These are phyloP conservation scores for Haematococcus lacustris DNA, from an alignment of 139 green algal genomes.

Conservation along the genomic window DNA sequence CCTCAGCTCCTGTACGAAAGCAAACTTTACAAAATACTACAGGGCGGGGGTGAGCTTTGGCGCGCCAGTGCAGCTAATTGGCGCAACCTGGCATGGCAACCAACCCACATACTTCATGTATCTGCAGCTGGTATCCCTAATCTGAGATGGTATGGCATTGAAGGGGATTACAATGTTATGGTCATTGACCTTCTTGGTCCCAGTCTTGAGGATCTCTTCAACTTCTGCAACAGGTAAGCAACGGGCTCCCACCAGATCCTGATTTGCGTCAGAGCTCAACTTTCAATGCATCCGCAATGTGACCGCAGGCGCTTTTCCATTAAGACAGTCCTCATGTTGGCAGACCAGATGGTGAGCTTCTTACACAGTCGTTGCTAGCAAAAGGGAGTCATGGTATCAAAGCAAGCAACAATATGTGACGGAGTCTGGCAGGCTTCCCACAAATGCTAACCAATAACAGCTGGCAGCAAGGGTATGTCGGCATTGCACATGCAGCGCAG, in stretches of 20 bases:
- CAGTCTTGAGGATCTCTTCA: constrained; percentile 97
- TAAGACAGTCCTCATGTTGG: constrained; percentile 99
- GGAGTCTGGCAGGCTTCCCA: neutral
- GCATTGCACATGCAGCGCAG: no score
- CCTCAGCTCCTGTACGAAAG: constrained; percentile 92
- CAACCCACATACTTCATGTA: neutral
- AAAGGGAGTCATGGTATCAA: neutral
- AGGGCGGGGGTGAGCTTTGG: constrained; percentile 68
- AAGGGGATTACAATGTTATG: constrained; percentile 99
- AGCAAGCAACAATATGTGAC: neutral
- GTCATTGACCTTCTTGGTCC: constrained; percentile 97
- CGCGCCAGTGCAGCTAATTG: no score
- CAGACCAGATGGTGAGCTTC: constrained; percentile 88
- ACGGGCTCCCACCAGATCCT: no score
- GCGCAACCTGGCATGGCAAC: no score
- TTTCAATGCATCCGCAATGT: constrained; percentile 99
- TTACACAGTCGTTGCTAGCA: neutral
- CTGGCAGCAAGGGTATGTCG: neutral
- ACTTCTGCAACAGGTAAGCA: constrained; percentile 97
- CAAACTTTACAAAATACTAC: constrained; percentile 93
- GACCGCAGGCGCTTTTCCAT: constrained; percentile 95
- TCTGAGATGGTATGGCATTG: constrained; percentile 95
- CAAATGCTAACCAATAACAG: neutral
- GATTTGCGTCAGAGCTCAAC: no score
- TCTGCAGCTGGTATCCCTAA: constrained; percentile 90